Evolutionary conservation across 345 rosid species (phyloP), one percentile per base, ranked within the genome.

Genomic region (Salix purpurea): DNA sequence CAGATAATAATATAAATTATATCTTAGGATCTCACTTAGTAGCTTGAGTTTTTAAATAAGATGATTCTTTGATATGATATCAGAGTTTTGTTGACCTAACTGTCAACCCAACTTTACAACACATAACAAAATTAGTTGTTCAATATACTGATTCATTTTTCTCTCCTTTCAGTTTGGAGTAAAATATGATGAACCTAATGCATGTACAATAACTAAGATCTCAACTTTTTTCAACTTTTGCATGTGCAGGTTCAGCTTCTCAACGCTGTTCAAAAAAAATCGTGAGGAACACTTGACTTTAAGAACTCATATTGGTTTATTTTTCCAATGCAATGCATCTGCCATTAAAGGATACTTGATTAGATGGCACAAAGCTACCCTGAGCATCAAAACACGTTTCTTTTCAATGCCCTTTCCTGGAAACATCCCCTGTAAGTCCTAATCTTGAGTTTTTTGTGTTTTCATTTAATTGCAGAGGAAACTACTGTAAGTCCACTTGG

Each of bases 171-270:
- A 39, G 36, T 34, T 75, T 26, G 50, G 7, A 67, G 42, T 11
- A 67, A 42, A 37, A 34, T 30, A 74, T 1, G 37, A 61, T 61
- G 69, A 65, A 66, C 18, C 48, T 54, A 5, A 5, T 74, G n/a
- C 21, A 11, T 67, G 5, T 8, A 40, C 54, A 54, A 24, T 21
- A 44, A n/a, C 56, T 73, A 56, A 68, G 18, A 72, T 77, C 81
- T 39, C 81, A 66, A 84, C 60, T 19, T 56, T 21, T 21, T 73
- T 76, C 39, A 34, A 67, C 64, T 21, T 24, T 48, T 72, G 34
- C 61, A 39, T 65, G 39, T 85, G 83, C 94, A 95, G 99, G 91
- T 95, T 95, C 84, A 93, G 99, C 87, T 90, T 95, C 88, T 91
- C 99, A 21, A 93, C 99, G 9, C 80, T 93, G 77, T 95, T 93